These are phyloP conservation scores for Pleoardoris graminearum DNA, from an alignment of 2,329 filamentous ascomycete genomes.

Conservation along the genomic window DNA sequence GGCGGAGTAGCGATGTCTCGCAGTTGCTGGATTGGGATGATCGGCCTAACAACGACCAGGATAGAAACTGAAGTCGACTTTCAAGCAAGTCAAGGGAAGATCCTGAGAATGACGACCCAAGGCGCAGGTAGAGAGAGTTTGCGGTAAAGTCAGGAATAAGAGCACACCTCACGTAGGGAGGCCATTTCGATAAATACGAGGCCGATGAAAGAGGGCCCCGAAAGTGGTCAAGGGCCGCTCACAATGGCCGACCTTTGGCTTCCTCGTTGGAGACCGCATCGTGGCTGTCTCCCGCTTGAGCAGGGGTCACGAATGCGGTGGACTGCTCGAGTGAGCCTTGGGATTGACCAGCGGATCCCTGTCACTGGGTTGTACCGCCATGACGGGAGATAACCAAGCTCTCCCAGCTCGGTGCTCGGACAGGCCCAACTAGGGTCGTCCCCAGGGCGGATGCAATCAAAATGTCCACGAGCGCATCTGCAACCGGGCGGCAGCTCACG, in stretches of 20 bases:
- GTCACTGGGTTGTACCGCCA: slow-evolving; percentile 29
- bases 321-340: slow-evolving; percentile 40
- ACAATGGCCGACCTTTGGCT: slow-evolving; percentile 29
- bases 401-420: slow-evolving; percentile 31
- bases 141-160: slow-evolving; percentile 27
- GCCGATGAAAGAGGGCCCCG: slow-evolving; percentile 21
- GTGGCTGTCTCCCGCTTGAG: slow-evolving; percentile 30
- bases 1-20: slow-evolving; percentile 43
- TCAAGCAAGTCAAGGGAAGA: slow-evolving; percentile 15
- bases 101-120: slow-evolving; percentile 25
- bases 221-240: slow-evolving; percentile 28
- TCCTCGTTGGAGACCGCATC: slow-evolving; percentile 30
- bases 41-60: slow-evolving; percentile 36
- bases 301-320: slow-evolving; percentile 39
- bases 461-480: slow-evolving; percentile 22
- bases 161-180: slow-evolving; percentile 22
- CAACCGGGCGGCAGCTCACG: slow-evolving; percentile 19
- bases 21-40: slow-evolving; percentile 32
- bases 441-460: slow-evolving; percentile 24
- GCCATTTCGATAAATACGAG: slow-evolving; percentile 9
- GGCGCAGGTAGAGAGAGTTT: slow-evolving; percentile 34
- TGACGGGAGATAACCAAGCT: slow-evolving; percentile 34
- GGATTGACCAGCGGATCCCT: slow-evolving; percentile 33
- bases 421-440: slow-evolving; percentile 29
- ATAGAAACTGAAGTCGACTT: slow-evolving; percentile 26